Evolutionary conservation across 2,329 filamentous ascomycete species (phyloP), one percentile per base, ranked within the genome.

Genomic region (Pseudogymnoascus sp.): DNA sequence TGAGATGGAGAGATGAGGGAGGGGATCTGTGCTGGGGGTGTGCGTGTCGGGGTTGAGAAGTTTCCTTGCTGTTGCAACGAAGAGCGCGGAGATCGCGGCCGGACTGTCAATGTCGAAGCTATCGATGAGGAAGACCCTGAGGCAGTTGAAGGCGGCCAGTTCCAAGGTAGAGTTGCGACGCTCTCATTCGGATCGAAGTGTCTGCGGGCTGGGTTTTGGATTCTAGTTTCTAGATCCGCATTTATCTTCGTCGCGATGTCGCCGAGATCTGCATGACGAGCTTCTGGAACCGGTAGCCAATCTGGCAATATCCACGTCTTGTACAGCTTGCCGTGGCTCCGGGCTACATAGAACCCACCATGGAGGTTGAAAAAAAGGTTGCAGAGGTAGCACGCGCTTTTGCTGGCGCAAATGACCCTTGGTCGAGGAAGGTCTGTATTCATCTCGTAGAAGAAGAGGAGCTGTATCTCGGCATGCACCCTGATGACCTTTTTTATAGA

Each of bases 311-410:
- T 72, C 80, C 80, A 83, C 6, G 72, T 71, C 0, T 74, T 69
- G 67, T 83, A 82, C 1, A 83, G 63, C 38, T 64, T 75, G 2
- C 78, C 77, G 65, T 83, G 79, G 1, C 72, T 76, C 42, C 71
- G 72, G 2, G 78, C 76, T 1, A 75, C 76, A 46, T 77, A 66
- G 40, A 79, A 77, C 42, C 71, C 72, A 2, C 76, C 75, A 64
- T 81, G 76, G 13, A 75, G 66, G 1, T 66, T 61, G n/a, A 83
- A 74, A 64, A 82, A 78, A 6, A 75, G 69, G 60, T 82, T 78
- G 68, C 80, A 83, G 0, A 83, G 73, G 67, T 78, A 82, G 66
- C 80, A 83, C 1, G 80, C 77, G 61, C 78, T 75, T 63, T 83
- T 83, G 71, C 76, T 79, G 3, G 79, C 79, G 62, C 76, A 76